phyloP scores from a whole-genome alignment of 1,284 basidiomycete genomes.

The Crucibulum cyathiforme region DNA sequence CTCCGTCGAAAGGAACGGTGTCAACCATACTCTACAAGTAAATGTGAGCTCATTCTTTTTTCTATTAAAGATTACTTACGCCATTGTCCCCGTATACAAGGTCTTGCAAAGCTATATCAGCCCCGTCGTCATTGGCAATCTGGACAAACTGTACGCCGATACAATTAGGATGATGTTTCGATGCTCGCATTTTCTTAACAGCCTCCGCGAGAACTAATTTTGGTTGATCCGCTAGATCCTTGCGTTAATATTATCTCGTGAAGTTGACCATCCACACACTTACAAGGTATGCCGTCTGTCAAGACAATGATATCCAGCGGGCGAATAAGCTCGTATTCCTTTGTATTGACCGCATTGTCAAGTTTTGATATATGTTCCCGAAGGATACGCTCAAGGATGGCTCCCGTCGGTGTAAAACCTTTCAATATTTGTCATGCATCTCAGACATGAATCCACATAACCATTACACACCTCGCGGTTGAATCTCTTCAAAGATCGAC shows the following conservation, averaged over 20 bases:
- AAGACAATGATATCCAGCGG: constrained; percentile 38
- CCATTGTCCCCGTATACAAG: constrained; percentile 21
- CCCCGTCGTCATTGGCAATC: constrained; percentile 31
- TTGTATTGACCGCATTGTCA: constrained; percentile 10
- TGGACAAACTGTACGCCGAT: constrained; percentile 42
- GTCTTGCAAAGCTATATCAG: constrained; percentile 25
- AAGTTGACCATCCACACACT: background rate
- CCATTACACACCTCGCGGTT: background rate
- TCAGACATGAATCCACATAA: background rate
- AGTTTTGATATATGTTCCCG: constrained; percentile 20
- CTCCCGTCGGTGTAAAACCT: constrained; percentile 27
- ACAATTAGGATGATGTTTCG: constrained; percentile 32
- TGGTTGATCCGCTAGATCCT: constrained; percentile 17
- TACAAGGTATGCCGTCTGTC: constrained; percentile 37
- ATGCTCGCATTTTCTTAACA: constrained; percentile 18
- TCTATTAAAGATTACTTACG: constrained; percentile 10
- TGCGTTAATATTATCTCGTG: background rate
- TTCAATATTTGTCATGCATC: background rate
- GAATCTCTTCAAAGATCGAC: background rate
- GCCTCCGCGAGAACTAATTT: constrained; percentile 21
- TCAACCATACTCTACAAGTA: constrained; percentile 29
- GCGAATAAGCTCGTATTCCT: constrained; percentile 11
- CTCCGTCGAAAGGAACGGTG: constrained; percentile 17
- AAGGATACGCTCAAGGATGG: constrained; percentile 18
- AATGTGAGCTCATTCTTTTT: background rate